Conservation (phyloP, 176 grass and related monocot genomes). For the Chloris gayana region DNA sequence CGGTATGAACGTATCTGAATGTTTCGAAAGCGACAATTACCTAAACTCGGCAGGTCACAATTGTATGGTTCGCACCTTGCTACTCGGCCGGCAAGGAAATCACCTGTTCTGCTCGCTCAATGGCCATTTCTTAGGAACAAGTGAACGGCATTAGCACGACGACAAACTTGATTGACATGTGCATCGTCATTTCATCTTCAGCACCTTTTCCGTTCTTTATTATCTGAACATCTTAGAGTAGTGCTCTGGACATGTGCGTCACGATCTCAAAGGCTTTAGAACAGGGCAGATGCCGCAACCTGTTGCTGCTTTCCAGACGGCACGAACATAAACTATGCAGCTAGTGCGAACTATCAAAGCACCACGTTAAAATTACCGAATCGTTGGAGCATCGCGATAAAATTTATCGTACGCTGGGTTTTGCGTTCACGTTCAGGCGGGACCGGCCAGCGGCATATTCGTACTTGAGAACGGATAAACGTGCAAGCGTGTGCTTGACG, state of each 20-base stretch:
- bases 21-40: not conserved
- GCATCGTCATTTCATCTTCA: not conserved
- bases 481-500: not conserved
- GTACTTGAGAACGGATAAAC: not conserved
- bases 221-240: not conserved
- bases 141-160: not conserved
- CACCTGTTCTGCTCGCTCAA: not conserved
- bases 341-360: not conserved
- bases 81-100: not conserved
- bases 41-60: not conserved
- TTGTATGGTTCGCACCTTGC: too few relatives aligned
- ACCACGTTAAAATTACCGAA: too few relatives aligned
- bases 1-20: not conserved
- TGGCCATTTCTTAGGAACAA: not conserved
- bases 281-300: not conserved
- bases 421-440: not conserved
- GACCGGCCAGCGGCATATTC: not conserved
- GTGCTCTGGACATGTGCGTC: not conserved
- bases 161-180: not conserved
- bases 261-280: slow-evolving; percentile 13
- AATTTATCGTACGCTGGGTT: not conserved
- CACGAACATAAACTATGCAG: not conserved
- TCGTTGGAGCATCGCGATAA: not conserved
- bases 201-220: not conserved
- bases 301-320: not conserved